Conservation (phyloP, 148 eudicot species). For the Persicaria maculosa region DNA sequence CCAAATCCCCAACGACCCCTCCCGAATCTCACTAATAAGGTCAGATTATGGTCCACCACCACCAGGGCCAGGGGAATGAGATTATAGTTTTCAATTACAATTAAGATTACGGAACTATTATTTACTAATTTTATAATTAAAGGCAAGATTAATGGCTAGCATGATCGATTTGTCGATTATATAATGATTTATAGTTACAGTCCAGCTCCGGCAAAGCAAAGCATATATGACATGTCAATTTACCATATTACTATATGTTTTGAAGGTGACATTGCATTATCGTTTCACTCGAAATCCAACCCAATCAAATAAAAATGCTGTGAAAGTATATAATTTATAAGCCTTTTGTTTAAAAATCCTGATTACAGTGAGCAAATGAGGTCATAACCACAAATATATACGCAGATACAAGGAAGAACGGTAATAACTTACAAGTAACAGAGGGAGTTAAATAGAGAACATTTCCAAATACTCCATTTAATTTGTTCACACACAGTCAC, state of each 20-base stretch:
- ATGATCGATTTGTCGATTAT: background rate
- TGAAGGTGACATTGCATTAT: no score
- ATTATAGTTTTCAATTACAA: background rate
- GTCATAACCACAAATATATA: no score
- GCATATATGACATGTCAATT: background rate
- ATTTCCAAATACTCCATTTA: no score
- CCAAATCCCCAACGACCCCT: slow-evolving; percentile 19
- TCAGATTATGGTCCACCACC: background rate
- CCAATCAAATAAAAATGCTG: no score
- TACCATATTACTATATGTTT: background rate
- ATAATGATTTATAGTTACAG: background rate
- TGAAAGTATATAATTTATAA: no score
- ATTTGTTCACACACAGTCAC: background rate
- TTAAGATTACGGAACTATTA: background rate
- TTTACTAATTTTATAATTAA: background rate
- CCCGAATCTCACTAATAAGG: slow-evolving; percentile 5
- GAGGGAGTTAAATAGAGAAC: no score
- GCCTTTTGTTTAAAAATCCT: no score
- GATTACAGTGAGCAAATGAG: no score
- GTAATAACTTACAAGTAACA: no score
- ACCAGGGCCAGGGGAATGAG: background rate
- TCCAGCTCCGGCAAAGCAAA: background rate
- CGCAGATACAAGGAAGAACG: no score
- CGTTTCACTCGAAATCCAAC: no score
- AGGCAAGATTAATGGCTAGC: background rate